Evolutionary conservation across 2,329 filamentous ascomycete genomes (phyloP).

Genomic region (Alternaria arbusti): DNA sequence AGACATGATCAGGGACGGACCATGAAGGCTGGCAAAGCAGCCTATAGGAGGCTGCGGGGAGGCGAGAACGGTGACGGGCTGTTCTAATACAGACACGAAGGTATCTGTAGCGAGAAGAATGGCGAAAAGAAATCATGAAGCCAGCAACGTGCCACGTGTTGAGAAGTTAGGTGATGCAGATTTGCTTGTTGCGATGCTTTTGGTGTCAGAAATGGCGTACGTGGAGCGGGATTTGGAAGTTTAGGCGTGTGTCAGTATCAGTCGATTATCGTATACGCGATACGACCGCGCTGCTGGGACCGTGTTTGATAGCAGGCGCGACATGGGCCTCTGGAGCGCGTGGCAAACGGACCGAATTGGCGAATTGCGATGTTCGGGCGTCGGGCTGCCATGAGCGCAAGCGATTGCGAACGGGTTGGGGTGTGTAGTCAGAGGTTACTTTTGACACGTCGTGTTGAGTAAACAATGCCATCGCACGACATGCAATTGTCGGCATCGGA

Average conservation of each 20-base stretch:
- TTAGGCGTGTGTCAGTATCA: slow-evolving; percentile 1
- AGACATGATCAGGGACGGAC: slow-evolving; percentile 16
- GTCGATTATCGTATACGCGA: neutral
- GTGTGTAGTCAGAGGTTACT: neutral
- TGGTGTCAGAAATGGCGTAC: slow-evolving; percentile 3
- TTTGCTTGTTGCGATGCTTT: slow-evolving; percentile 5
- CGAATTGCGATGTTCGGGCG: neutral
- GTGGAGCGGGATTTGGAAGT: neutral
- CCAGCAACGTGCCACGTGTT: neutral
- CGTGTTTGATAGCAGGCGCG: neutral
- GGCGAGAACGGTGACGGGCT: neutral
- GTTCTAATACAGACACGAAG: neutral
- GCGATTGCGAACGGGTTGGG: neutral
- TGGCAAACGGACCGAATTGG: neutral
- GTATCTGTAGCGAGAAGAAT: neutral
- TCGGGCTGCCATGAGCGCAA: slow-evolving; percentile 1
- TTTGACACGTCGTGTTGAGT: neutral
- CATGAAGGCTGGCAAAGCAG: slow-evolving; percentile 1
- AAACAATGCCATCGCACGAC: neutral
- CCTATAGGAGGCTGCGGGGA: neutral
- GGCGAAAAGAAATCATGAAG: slow-evolving; percentile 1
- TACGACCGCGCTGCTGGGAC: neutral
- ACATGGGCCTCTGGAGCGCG: neutral
- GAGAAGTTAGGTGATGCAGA: neutral
- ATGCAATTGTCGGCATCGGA: neutral